A percentile compares a stretch with the other conserved stretches of the same genome.
phyloP scores from a whole-genome alignment of 106 monocot species.

The Dendrobium catenatum region DNA sequence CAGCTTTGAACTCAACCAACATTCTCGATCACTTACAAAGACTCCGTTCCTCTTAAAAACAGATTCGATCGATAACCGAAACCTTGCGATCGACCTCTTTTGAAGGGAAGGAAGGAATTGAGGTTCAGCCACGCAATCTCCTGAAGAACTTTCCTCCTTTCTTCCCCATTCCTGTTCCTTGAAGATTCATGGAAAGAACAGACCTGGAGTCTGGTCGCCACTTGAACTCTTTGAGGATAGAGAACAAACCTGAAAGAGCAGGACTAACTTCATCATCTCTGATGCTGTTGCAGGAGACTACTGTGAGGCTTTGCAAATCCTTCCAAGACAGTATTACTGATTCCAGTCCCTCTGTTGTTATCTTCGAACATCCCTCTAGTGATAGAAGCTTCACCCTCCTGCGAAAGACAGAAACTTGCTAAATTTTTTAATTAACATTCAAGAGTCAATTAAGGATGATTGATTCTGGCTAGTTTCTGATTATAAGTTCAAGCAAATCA shows the following conservation, averaged over 20 bases:
- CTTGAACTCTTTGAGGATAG: conserved; percentile 77
- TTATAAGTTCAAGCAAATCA: too few relatives aligned
- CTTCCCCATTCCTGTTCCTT: conserved; percentile 78
- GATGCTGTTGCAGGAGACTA: conserved; percentile 78
- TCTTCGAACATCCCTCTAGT: conserved; percentile 69
- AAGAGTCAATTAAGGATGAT: too few relatives aligned
- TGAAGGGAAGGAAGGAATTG: background rate
- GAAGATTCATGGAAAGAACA: conserved; percentile 47
- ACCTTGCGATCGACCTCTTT: too few relatives aligned
- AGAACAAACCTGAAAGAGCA: conserved; percentile 61
- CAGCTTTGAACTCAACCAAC: background rate
- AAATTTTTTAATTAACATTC: too few relatives aligned
- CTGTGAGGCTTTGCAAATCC: conserved; percentile 63
- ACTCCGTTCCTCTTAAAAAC: too few relatives aligned
- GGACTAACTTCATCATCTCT: conserved; percentile 60
- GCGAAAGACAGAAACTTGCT: conserved; percentile 13
- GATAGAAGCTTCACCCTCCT: conserved; percentile 72
- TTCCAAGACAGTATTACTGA: conserved; percentile 67
- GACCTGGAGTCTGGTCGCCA: conserved; percentile 89
- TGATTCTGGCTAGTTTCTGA: too few relatives aligned
- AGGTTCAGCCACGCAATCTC: conserved; percentile 10
- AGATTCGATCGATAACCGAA: too few relatives aligned
- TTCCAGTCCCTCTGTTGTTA: conserved; percentile 78
- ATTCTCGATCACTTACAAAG: background rate
- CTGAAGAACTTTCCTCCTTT: conserved; percentile 84